Evolutionary conservation across 2,329 filamentous ascomycete genomes (phyloP).

Genomic region (Ophiostoma sp.): DNA sequence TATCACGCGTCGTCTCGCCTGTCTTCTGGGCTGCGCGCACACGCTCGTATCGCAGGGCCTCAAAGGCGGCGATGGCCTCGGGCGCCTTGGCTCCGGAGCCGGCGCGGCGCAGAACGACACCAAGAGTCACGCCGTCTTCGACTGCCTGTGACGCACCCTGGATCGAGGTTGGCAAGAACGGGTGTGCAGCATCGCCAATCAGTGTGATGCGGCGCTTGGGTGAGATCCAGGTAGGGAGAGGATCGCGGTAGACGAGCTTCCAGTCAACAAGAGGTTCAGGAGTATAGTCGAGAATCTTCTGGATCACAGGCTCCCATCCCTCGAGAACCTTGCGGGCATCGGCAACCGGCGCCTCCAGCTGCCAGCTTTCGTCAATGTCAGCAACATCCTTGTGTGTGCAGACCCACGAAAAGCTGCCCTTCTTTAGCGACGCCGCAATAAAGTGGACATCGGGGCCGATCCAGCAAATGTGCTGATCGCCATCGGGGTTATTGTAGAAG

Average conservation of each 20-base stretch:
- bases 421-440: slow-evolving; percentile 46
- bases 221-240: slow-evolving; percentile 40
- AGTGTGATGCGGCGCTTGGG: slow-evolving; percentile 38
- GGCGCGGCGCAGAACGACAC: slow-evolving; percentile 30
- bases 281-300: slow-evolving; percentile 40
- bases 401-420: slow-evolving; percentile 51
- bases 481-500: slow-evolving; percentile 31
- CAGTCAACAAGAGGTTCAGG: slow-evolving; percentile 38
- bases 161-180: slow-evolving; percentile 44
- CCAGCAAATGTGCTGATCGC: slow-evolving; percentile 49
- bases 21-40: slow-evolving; percentile 33
- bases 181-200: slow-evolving; percentile 47
- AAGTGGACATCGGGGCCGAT: slow-evolving; percentile 49
- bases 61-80: slow-evolving; percentile 30
- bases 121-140: slow-evolving; percentile 46
- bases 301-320: slow-evolving; percentile 45
- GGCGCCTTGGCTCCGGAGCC: slow-evolving; percentile 25
- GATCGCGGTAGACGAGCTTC: slow-evolving; percentile 42
- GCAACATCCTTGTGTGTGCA: slow-evolving; percentile 46
- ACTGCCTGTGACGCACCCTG: slow-evolving; percentile 46
- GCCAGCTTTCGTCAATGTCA: slow-evolving; percentile 44
- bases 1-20: slow-evolving; percentile 32
- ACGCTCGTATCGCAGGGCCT: slow-evolving; percentile 32
- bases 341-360: slow-evolving; percentile 38
- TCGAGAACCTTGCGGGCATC: slow-evolving; percentile 40